Percentiles rank a stretch among this genome's conserved stretches.
These are phyloP conservation scores for Scutellaria baicalensis DNA, from an alignment of 257 asterid genomes.

Conservation along the genomic window DNA sequence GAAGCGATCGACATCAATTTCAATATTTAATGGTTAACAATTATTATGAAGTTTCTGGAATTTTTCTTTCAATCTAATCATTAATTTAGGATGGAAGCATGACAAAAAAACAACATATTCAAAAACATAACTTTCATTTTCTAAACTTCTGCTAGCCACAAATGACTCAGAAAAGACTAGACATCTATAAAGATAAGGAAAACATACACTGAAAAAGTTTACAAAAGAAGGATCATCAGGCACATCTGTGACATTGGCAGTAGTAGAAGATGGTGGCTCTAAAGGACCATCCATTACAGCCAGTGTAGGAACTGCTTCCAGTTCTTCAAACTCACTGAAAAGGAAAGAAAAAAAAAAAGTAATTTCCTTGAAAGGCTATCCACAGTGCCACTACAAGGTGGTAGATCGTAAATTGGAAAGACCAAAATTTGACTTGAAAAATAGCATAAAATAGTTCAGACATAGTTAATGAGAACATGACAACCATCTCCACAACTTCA, in stretches of 20 bases:
- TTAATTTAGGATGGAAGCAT: neutral
- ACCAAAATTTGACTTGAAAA: neutral
- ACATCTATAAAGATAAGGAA: neutral
- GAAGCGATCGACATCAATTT: neutral
- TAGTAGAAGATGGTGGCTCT: slow-evolving; percentile 60
- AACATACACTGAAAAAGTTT: slow-evolving; percentile 79
- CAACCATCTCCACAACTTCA: neutral
- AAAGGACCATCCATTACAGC: slow-evolving; percentile 86
- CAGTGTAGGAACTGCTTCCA: slow-evolving; percentile 86
- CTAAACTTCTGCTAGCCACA: neutral
- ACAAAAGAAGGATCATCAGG: slow-evolving; percentile 79
- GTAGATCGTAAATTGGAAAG: neutral
- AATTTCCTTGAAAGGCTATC: neutral
- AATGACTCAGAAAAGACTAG: neutral
- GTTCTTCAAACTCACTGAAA: slow-evolving; percentile 81
- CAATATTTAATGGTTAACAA: neutral
- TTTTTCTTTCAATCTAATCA: neutral
- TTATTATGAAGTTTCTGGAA: neutral
- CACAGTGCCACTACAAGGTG: neutral
- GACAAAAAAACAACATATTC: neutral
- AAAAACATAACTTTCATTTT: neutral
- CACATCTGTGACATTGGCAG: slow-evolving; percentile 41
- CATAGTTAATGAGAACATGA: neutral
- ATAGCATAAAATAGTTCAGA: neutral
- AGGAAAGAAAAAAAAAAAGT: slow-evolving; percentile 5